Evolutionary conservation across 108 stramenopile species (phyloP), one percentile per base, ranked within the genome.

Genomic region (Stephanodiscus minutulus): DNA sequence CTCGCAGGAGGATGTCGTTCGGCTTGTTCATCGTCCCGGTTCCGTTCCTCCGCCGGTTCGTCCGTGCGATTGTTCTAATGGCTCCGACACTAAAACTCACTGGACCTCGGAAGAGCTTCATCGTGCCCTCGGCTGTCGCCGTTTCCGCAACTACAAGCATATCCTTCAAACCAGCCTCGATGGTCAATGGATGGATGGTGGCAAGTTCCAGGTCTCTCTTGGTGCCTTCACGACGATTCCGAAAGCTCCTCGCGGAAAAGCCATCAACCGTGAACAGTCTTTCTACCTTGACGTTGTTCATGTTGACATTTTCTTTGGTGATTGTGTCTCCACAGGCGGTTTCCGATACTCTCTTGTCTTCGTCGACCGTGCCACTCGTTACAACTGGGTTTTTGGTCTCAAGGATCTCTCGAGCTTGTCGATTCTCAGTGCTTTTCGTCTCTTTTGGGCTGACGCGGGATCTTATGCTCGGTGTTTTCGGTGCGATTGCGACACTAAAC

Each of bases 101-200:
- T 66, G 50, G 37, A 52, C 50, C 27, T 12, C 66, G 10, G 49
- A 57, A 8, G 61, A 61, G 47, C 50, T 71, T 11, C 70, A 71
- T 24, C 15, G 33, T 15, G 52, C 61, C 47, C 61, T 71, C 21
- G 70, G 60, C n/a, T 71, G 59, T 13, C 59, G 49, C 3, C n/a
- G 37, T 1, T 71, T 61, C 24, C 70, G 61, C 22, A 61, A 71
- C 33, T 61, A 71, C 24, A 44, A 61, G 3, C 60, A 61, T 53
- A 12, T 71, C 70, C 22, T 48, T 18, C 48, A 28, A 0, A 61
- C 70, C 28, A 37, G 46, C 0, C 21, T 49, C 0, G 61, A 71
- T 27, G 61, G 60, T 28, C 28, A 57, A 22, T 29, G 58, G 12
- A 18, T 70, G 11, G 33, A 57, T 17, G 20, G 25, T 7, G 70